These are phyloP conservation scores for Helminthosporium solani DNA, from an alignment of 2,329 filamentous ascomycete genomes.

Conservation along the genomic window DNA sequence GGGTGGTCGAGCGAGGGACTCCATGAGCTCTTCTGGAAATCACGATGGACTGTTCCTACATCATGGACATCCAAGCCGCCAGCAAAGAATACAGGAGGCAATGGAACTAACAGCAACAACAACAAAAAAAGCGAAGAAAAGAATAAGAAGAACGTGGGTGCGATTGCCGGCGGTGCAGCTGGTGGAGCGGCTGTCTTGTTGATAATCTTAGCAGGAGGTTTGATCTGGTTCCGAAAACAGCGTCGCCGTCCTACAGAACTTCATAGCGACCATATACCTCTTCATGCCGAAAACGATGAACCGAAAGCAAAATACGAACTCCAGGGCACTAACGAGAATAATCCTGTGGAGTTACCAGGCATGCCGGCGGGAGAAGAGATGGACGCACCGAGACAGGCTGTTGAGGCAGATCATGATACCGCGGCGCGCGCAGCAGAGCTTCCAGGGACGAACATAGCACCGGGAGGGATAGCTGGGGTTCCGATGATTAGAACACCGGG, in stretches of 20 bases:
- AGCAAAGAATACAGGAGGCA: neutral
- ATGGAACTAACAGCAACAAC: slow-evolving; percentile 7
- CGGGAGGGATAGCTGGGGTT: slow-evolving; percentile 15
- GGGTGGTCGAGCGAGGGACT: slow-evolving; percentile 18
- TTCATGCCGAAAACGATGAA: neutral
- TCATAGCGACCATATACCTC: slow-evolving; percentile 3
- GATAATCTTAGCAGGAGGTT: slow-evolving; percentile 12
- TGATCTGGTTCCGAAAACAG: slow-evolving; percentile 12
- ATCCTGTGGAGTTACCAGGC: slow-evolving; percentile 19
- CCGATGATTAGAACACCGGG: slow-evolving; percentile 22
- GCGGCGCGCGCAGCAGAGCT: slow-evolving; percentile 18
- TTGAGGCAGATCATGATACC: slow-evolving; percentile 18
- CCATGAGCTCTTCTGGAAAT: slow-evolving; percentile 15
- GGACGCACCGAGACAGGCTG: slow-evolving; percentile 13
- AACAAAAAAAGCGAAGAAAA: slow-evolving; percentile 3
- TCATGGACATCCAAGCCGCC: slow-evolving; percentile 4
- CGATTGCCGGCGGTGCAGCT: slow-evolving; percentile 21
- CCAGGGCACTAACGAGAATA: slow-evolving; percentile 14
- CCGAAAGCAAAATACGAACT: slow-evolving; percentile 15
- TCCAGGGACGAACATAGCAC: slow-evolving; percentile 15
- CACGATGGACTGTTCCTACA: slow-evolving; percentile 7
- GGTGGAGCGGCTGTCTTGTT: slow-evolving; percentile 16
- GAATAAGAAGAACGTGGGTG: slow-evolving; percentile 5
- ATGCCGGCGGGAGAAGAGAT: slow-evolving; percentile 10
- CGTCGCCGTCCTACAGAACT: slow-evolving; percentile 12